Base-by-base conservation (phyloP, 495 filamentous ascomycete genomes). In the Tricharina praecox region DNA sequence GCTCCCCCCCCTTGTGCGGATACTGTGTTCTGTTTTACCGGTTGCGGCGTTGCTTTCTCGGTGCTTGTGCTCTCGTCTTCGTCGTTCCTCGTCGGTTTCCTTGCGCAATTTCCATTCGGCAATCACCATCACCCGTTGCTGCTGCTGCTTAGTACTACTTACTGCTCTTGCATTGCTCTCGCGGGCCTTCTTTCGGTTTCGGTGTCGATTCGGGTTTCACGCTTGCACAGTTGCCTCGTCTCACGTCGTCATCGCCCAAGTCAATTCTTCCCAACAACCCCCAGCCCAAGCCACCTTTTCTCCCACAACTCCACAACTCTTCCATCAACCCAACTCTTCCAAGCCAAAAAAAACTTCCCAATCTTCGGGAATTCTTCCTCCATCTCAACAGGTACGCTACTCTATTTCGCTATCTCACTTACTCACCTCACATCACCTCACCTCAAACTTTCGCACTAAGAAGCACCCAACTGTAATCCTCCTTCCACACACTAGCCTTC, bases 1-100 rank as follows among this genome's bases (percentile, higher is more conserved):
- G 54, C 43, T 55, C 52, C 47, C 59, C 57, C 59, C 56, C 62
- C 63, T 62, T 60, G 64, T 64, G 62, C 60, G 64, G 64, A 39
- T 7, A 7, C 36, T 32, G 65, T 64, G 63, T 54, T 66, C 67
- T 64, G 63, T 62, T 52, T 60, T 50, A 55, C 52, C 65, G 58
- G 60, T 62, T 58, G 49, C 54, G 53, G 61, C 59, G 53, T 50
- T 58, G 50, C 61, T 49, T 53, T 62, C 58, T n/a, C n/a, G n/a
- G n/a, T n/a, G n/a, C n/a, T n/a, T n/a, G n/a, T n/a, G n/a, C n/a
- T n/a, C n/a, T n/a, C 56, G 53, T 62, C 52, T 47, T 45, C 47
- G 58, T 59, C 56, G 46, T 53, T 49, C 57, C 55, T 64, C 64
- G 62, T 55, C 55, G 60, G 50, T 55, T 58, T 56, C 56, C 52